Percentiles rank a stretch among this genome's conserved stretches.
These are phyloP conservation scores for Botrytis pseudocinerea DNA, from an alignment of 2,329 filamentous ascomycete species.

Conservation along the genomic window DNA sequence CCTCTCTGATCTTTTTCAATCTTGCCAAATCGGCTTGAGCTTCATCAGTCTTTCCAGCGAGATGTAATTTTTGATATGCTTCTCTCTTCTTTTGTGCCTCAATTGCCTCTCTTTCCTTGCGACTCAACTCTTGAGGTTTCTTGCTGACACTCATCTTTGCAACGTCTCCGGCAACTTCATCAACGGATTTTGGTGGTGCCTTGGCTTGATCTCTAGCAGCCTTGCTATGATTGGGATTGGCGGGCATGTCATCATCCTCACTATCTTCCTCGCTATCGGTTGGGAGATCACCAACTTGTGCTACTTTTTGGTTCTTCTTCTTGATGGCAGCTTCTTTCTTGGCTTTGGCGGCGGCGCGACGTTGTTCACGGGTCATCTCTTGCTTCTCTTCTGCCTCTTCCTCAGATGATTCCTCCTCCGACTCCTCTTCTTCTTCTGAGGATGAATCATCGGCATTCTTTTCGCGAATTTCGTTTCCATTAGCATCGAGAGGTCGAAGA, in stretches of 20 bases:
- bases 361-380: slow-evolving; percentile 79
- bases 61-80: slow-evolving; percentile 86
- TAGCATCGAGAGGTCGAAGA: slow-evolving; percentile 81
- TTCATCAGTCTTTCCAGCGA: slow-evolving; percentile 95
- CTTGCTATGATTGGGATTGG: slow-evolving; percentile 90
- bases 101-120: slow-evolving; percentile 73
- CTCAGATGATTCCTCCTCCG: slow-evolving; percentile 52
- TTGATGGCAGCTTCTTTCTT: slow-evolving; percentile 88
- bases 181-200: slow-evolving; percentile 45
- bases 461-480: slow-evolving; percentile 88
- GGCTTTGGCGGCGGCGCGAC: slow-evolving; percentile 83
- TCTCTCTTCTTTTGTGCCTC: slow-evolving; percentile 88
- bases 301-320: slow-evolving; percentile 66
- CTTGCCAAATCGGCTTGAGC: slow-evolving; percentile 86
- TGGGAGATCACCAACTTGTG: slow-evolving; percentile 84
- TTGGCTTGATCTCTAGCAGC: slow-evolving; percentile 62
- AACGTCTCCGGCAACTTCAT: slow-evolving; percentile 55
- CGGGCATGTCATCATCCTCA: slow-evolving; percentile 66
- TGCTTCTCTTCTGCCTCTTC: slow-evolving; percentile 50
- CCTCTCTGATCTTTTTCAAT: slow-evolving; percentile 77
- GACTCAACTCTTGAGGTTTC: slow-evolving; percentile 56
- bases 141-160: slow-evolving; percentile 54
- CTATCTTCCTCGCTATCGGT: slow-evolving; percentile 65
- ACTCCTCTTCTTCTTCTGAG: slow-evolving; percentile 53
- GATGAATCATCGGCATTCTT: slow-evolving; percentile 57